Percentiles rank a stretch among this genome's conserved stretches.
These are phyloP conservation scores for Cardiospermum halicacabum DNA, from an alignment of 345 rosid genomes.

Conservation along the genomic window DNA sequence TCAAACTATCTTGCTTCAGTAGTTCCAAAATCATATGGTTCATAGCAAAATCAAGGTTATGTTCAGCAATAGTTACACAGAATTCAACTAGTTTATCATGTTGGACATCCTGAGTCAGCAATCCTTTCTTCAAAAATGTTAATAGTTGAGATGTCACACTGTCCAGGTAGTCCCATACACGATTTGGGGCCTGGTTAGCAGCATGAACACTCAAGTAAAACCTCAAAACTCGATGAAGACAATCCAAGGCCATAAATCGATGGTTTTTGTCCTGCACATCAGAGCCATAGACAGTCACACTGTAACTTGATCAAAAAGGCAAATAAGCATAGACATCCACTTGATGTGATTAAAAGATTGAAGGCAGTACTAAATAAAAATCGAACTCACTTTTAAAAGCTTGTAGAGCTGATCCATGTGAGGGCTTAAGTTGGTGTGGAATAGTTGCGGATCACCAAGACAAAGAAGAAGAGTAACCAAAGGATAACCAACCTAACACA, in stretches of 20 bases:
- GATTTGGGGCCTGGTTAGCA: constrained; percentile 86
- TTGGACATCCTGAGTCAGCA: constrained; percentile 95
- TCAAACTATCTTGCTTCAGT: constrained; percentile 89
- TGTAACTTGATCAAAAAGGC: background rate
- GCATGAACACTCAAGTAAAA: constrained; percentile 96
- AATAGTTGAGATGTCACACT: constrained; percentile 97
- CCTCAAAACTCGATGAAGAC: constrained; percentile 95
- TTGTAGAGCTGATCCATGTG: constrained; percentile 99
- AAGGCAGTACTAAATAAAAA: background rate
- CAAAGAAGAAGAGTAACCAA: constrained; percentile 97
- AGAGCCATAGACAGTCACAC: constrained; percentile 10
- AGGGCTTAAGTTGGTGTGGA: constrained; percentile 72
- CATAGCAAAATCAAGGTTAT: constrained; percentile 99
- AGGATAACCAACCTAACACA: constrained; percentile 89
- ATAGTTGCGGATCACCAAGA: constrained; percentile 94
- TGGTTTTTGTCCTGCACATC: constrained; percentile 89
- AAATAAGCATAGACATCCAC: background rate
- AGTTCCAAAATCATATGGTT: constrained; percentile 96
- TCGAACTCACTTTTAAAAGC: constrained; percentile 77
- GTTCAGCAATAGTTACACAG: constrained; percentile 94
- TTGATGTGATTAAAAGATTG: background rate
- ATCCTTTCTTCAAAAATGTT: constrained; percentile 79
- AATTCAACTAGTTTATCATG: constrained; percentile 98
- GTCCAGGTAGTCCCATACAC: constrained; percentile 95
- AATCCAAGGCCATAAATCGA: constrained; percentile 95